A percentile compares a stretch with the other conserved stretches of the same genome.
phyloP scores from a whole-genome alignment of 345 rosid genomes.

The Populus simonii region DNA sequence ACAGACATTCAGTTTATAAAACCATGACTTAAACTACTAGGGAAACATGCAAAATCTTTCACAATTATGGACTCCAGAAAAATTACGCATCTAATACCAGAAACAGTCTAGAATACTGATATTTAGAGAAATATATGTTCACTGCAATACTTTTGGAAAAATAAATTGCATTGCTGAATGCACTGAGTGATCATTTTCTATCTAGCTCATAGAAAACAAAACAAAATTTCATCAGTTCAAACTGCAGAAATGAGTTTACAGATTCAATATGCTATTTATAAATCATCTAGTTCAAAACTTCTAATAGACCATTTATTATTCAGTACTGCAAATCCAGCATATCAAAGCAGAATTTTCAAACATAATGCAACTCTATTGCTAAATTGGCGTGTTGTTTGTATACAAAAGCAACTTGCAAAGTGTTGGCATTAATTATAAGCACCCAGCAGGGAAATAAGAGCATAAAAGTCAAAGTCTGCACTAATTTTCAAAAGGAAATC shows the following conservation, averaged over 20 bases:
- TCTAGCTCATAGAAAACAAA: background rate
- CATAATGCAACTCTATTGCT: background rate
- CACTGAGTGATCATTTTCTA: background rate
- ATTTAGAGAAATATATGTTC: background rate
- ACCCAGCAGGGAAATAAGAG: background rate
- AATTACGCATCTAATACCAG: background rate
- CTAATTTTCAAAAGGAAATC: constrained; percentile 2
- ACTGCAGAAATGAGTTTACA: background rate
- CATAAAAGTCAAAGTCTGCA: background rate
- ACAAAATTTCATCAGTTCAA: background rate
- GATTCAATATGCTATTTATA: background rate
- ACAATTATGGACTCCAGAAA: background rate
- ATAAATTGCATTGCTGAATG: background rate
- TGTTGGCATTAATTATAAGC: background rate
- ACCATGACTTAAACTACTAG: background rate
- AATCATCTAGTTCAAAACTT: background rate
- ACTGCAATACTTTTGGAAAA: background rate
- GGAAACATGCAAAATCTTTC: background rate
- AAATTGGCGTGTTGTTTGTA: background rate
- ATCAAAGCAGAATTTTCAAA: constrained; percentile 1
- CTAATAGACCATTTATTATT: background rate
- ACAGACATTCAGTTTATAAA: background rate
- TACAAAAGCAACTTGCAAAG: constrained; percentile 9
- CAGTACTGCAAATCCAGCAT: background rate
- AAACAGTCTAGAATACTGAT: background rate